A percentile compares a stretch with the other conserved stretches of the same genome.
Evolutionary conservation across 1,139 yeast genomes (phyloP).

Genomic region (Nadsonia commutata): DNA sequence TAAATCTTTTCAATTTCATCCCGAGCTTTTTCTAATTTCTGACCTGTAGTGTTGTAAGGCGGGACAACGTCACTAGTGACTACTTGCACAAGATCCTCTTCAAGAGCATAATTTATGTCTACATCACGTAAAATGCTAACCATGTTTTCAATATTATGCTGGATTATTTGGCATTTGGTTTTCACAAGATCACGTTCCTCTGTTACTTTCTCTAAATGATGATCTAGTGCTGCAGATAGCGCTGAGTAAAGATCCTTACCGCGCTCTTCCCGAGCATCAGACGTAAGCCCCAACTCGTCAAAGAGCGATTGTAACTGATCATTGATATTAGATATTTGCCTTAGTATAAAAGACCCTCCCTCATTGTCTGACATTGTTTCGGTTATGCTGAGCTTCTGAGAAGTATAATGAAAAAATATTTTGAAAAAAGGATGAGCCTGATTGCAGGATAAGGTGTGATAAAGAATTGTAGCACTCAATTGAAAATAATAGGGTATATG

Average conservation of each 20-base stretch:
- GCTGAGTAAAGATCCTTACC: slow-evolving; percentile 19
- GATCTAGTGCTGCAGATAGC: slow-evolving; percentile 20
- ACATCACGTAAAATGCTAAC: slow-evolving; percentile 18
- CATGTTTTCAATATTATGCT: slow-evolving; percentile 16
- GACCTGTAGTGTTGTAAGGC: slow-evolving; percentile 12
- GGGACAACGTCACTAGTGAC: slow-evolving; percentile 11
- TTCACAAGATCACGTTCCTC: slow-evolving; percentile 18
- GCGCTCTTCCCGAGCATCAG: slow-evolving; percentile 17
- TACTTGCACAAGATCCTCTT: slow-evolving; percentile 5
- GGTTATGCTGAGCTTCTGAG: too few relatives aligned
- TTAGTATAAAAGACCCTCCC: neutral
- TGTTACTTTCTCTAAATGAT: slow-evolving; percentile 17
- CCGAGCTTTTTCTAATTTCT: slow-evolving; percentile 10
- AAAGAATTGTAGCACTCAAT: too few relatives aligned
- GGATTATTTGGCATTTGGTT: slow-evolving; percentile 15
- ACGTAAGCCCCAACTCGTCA: slow-evolving; percentile 22
- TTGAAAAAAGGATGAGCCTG: too few relatives aligned
- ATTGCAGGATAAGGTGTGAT: too few relatives aligned
- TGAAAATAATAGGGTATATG: too few relatives aligned
- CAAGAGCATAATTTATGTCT: slow-evolving; percentile 9
- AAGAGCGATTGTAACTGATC: slow-evolving; percentile 18
- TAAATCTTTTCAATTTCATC: slow-evolving; percentile 12
- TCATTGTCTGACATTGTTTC: neutral
- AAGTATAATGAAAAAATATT: too few relatives aligned
- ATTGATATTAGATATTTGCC: neutral